These are phyloP conservation scores for Chamaenerion angustifolium DNA, from an alignment of 345 rosid genomes.

Conservation along the genomic window DNA sequence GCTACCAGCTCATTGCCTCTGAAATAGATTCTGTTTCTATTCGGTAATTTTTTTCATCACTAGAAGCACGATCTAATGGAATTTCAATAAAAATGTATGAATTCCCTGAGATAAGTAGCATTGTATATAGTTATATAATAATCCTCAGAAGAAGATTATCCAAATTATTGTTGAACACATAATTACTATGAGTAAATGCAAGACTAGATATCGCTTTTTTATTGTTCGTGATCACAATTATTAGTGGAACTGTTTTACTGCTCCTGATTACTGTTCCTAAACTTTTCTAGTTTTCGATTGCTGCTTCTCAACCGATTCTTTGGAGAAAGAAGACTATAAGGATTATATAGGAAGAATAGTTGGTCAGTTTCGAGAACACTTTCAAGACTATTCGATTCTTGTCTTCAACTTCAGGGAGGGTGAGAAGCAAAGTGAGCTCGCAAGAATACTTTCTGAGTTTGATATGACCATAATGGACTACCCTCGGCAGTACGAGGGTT, in stretches of 20 bases:
- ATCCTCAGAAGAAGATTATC: no score
- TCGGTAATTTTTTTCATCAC: no score
- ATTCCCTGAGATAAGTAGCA: no score
- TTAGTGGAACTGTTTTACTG: background rate
- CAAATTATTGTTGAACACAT: no score
- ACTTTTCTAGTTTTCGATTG: conserved; percentile 57
- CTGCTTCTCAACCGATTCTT: conserved; percentile 63
- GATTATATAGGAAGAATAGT: conserved; percentile 51
- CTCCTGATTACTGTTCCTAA: conserved; percentile 4
- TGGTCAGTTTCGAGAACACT: conserved; percentile 56
- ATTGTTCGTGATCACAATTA: background rate
- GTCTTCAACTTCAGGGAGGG: conserved; percentile 89
- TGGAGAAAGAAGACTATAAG: conserved; percentile 54
- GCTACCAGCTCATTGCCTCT: no score
- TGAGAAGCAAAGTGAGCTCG: conserved; percentile 37
- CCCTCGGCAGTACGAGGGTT: conserved; percentile 87
- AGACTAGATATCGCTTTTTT: background rate
- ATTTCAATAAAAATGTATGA: no score
- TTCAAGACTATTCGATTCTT: conserved; percentile 64
- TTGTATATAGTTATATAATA: no score
- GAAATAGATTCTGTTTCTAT: no score
- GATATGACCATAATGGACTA: conserved; percentile 94
- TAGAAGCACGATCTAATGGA: no score
- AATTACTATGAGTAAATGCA: no score
- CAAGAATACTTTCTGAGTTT: conserved; percentile 46